Evolutionary conservation across 305 asterid genomes (phyloP).

Genomic region (Rubia tinctorum): DNA sequence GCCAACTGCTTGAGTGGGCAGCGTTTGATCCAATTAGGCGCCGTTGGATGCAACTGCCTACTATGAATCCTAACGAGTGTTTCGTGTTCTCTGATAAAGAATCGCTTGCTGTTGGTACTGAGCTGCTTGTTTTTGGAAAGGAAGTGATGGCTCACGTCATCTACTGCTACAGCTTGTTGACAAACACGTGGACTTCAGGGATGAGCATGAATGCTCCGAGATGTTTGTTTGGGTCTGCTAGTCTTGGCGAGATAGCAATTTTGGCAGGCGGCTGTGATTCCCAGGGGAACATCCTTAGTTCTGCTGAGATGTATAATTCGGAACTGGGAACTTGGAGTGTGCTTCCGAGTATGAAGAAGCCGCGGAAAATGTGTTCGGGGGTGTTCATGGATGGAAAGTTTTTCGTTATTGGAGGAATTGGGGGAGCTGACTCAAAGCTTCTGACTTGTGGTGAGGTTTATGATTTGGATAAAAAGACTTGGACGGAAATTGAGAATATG

Average conservation of each 20-base stretch:
- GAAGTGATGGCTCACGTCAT: conserved; percentile 69
- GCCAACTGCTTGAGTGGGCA: conserved; percentile 92
- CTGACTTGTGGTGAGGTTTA: conserved; percentile 90
- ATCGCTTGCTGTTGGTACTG: conserved; percentile 95
- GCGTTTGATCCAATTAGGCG: conserved; percentile 84
- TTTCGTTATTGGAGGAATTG: conserved; percentile 79
- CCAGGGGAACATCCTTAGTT: conserved; percentile 50
- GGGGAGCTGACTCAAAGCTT: conserved; percentile 54
- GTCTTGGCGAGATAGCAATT: conserved; percentile 72
- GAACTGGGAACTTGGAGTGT: conserved; percentile 57
- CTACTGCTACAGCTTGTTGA: conserved; percentile 68
- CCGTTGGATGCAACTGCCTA: conserved; percentile 86
- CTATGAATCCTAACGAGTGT: conserved; percentile 61
- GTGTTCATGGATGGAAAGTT: conserved; percentile 86
- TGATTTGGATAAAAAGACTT: conserved; percentile 49
- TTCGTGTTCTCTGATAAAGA: conserved; percentile 76
- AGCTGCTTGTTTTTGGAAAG: conserved; percentile 85
- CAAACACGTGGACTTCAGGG: conserved; percentile 79
- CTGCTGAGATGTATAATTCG: conserved; percentile 81
- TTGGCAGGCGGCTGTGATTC: conserved; percentile 95
- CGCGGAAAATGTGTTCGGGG: conserved; percentile 86
- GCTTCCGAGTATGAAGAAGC: conserved; percentile 68
- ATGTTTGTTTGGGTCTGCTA: conserved; percentile 90
- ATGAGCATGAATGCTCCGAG: conserved; percentile 80
- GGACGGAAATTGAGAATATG: conserved; percentile 84